A percentile compares a stretch with the other conserved stretches of the same genome.
These are phyloP conservation scores for Salix viminalis DNA, from an alignment of 345 rosid species.

Conservation along the genomic window DNA sequence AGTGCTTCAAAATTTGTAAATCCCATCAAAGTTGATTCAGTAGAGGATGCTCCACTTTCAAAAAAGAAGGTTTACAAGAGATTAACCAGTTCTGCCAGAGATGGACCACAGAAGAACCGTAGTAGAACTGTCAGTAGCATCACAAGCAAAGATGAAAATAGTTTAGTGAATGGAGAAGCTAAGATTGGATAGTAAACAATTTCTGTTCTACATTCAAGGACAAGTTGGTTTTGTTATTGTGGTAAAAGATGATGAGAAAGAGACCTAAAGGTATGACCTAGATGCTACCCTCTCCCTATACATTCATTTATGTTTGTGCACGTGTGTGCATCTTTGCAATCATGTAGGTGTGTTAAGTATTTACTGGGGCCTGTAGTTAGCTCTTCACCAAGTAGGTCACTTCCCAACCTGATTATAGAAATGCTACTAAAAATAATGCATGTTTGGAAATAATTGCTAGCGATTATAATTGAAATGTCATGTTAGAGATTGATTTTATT, in stretches of 20 bases:
- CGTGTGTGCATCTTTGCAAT: not conserved
- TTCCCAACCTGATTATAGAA: not conserved
- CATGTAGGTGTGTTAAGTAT: not conserved
- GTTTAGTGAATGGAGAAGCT: conserved; percentile 62
- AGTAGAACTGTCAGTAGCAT: conserved; percentile 30
- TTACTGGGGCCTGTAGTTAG: not conserved
- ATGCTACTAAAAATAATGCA: not conserved
- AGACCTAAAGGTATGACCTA: conserved; percentile 19
- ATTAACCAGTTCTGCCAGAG: conserved; percentile 40
- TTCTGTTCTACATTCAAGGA: conserved; percentile 3
- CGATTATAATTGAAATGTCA: not conserved
- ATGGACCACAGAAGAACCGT: conserved; percentile 34
- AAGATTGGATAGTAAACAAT: conserved; percentile 37
- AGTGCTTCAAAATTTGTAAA: conserved; percentile 22
- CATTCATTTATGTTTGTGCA: no score
- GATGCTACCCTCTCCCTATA: no score
- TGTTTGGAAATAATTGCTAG: not conserved
- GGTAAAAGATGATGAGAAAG: conserved; percentile 19
- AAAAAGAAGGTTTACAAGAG: conserved; percentile 60
- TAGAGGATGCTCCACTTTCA: conserved; percentile 34
- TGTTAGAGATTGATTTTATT: not conserved
- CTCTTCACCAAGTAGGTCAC: no score
- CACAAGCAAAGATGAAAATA: conserved; percentile 37
- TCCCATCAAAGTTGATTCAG: conserved; percentile 34
- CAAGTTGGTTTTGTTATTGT: not conserved